Percentiles rank a stretch among this genome's conserved stretches.
These are phyloP conservation scores for Aspergillus vadensis DNA, from an alignment of 2,329 filamentous ascomycete genomes.

Conservation along the genomic window DNA sequence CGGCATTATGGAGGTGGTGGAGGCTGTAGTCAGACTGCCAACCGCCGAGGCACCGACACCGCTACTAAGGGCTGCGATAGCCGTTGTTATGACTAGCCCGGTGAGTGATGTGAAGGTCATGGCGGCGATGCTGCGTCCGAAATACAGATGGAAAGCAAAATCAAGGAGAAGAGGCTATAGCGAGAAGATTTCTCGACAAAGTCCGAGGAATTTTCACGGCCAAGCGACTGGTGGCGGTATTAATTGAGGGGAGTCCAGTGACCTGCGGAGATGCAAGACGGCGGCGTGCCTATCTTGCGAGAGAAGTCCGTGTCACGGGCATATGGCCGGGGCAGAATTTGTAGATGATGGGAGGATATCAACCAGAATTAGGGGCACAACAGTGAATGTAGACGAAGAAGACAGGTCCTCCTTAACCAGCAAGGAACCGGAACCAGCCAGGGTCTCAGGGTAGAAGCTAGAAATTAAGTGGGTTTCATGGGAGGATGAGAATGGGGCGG, in stretches of 20 bases:
- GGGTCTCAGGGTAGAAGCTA: background rate
- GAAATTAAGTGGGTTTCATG: conserved; percentile 10
- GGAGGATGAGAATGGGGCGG: conserved; percentile 6
- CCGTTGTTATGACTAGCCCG: conserved; percentile 6
- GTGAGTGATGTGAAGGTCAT: conserved; percentile 12
- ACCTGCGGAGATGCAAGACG: conserved; percentile 7
- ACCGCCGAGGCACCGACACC: conserved; percentile 17
- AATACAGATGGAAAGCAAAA: background rate
- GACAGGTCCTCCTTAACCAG: conserved; percentile 22
- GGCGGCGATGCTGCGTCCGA: background rate
- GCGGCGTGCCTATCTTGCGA: conserved; percentile 12
- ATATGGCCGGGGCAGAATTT: conserved; percentile 6
- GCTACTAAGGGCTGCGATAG: conserved; percentile 13
- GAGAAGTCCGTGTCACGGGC: conserved; percentile 8
- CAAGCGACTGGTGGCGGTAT: background rate
- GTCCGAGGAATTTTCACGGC: background rate
- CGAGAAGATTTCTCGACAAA: background rate
- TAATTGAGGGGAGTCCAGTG: background rate
- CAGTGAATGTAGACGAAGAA: background rate
- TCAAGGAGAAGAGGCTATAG: background rate
- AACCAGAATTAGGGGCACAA: background rate
- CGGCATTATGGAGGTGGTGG: conserved; percentile 19
- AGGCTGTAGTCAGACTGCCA: conserved; percentile 16
- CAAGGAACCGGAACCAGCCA: conserved; percentile 28
- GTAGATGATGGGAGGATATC: background rate